phyloP scores from a whole-genome alignment of 1,139 yeast species.

The Geotrichum phurueaensis region DNA sequence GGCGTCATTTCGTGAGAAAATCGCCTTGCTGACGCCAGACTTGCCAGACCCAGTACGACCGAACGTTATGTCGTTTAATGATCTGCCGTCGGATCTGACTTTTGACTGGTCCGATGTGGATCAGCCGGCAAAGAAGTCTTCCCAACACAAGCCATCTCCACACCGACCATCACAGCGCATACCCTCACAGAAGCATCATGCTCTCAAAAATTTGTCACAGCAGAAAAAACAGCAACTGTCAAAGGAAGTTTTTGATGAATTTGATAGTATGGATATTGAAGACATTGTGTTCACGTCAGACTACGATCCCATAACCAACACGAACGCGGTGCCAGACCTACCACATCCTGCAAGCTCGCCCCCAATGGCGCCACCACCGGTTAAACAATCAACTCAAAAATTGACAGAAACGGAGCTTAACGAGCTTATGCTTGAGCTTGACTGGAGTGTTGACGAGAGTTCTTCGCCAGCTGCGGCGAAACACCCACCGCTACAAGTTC shows the following conservation, averaged over 20 bases:
- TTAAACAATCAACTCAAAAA: background rate
- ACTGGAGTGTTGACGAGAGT: constrained; percentile 10
- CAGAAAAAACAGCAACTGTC: background rate
- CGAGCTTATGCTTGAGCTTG: constrained; percentile 12
- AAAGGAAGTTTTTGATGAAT: background rate
- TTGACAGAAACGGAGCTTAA: constrained; percentile 7
- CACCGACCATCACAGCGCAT: background rate
- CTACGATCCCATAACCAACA: background rate
- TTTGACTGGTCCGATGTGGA: background rate
- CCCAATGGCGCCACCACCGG: background rate
- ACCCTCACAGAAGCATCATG: background rate
- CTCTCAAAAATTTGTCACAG: background rate
- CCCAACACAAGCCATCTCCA: background rate
- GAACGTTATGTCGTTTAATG: background rate
- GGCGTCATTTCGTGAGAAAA: background rate
- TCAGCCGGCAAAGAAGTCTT: background rate
- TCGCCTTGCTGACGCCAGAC: background rate
- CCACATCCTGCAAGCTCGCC: constrained; percentile 7
- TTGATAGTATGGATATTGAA: constrained; percentile 2
- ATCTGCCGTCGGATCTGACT: background rate
- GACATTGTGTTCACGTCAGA: constrained; percentile 5
- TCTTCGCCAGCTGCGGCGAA: background rate
- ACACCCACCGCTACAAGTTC: background rate
- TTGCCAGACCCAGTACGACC: background rate
- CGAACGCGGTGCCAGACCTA: background rate